Conservation (phyloP, 2,329 filamentous ascomycete genomes). For the Microsporum canis region DNA sequence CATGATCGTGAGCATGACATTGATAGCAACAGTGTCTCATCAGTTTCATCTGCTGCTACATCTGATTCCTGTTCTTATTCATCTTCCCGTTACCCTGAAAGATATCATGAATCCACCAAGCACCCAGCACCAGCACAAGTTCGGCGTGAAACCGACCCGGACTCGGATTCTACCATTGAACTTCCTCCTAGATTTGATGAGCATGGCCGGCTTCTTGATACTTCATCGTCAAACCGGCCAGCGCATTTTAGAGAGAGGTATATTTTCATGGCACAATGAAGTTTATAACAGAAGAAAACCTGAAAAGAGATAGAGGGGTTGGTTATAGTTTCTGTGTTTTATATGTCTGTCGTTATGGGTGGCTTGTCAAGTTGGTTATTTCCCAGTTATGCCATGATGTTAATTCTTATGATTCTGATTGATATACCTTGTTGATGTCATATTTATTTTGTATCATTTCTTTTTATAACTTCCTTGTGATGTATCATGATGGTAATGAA, state of each 20-base stretch:
- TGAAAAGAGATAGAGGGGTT: background rate
- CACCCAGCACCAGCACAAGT: background rate
- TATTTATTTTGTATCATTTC: background rate
- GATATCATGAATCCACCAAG: background rate
- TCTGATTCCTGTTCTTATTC: background rate
- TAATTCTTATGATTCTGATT: background rate
- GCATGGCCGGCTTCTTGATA: constrained; percentile 15
- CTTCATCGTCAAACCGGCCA: background rate
- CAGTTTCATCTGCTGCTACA: background rate
- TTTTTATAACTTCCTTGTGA: background rate
- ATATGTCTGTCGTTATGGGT: background rate
- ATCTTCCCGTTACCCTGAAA: background rate
- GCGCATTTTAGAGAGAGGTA: background rate
- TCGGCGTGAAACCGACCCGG: constrained; percentile 4
- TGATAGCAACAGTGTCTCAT: background rate
- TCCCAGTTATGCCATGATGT: background rate
- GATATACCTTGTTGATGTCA: background rate
- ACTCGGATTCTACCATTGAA: constrained; percentile 26
- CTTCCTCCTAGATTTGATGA: constrained; percentile 26
- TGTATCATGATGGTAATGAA: no score
- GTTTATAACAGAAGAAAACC: background rate
- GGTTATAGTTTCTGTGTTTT: background rate
- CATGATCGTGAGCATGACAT: background rate
- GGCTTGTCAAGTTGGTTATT: background rate
- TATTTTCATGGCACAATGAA: background rate